phyloP scores from a whole-genome alignment of 2,329 filamentous ascomycete genomes.

The Cryphonectria parasitica region DNA sequence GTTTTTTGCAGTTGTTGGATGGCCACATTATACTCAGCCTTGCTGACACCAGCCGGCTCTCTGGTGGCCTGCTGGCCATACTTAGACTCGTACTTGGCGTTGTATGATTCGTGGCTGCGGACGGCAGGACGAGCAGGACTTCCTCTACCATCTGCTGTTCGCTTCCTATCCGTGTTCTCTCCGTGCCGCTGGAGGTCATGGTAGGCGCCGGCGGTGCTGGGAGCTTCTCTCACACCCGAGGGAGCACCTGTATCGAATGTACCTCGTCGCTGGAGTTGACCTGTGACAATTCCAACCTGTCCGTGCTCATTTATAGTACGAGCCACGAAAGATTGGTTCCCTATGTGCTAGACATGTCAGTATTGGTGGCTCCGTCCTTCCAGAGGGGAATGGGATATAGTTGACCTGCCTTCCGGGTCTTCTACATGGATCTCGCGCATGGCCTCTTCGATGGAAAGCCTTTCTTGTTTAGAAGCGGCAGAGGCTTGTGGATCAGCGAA shows the following conservation, averaged over 20 bases:
- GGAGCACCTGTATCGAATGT: background rate
- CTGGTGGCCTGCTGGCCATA: slow-evolving; percentile 1
- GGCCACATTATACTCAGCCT: background rate
- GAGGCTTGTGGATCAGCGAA: background rate
- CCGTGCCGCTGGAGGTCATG: background rate
- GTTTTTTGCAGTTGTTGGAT: background rate
- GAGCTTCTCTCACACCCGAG: background rate
- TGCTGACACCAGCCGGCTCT: background rate
- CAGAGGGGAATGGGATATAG: background rate
- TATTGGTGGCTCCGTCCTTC: background rate
- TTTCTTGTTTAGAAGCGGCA: background rate
- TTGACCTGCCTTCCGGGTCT: background rate
- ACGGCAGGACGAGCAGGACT: background rate
- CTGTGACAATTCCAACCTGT: background rate
- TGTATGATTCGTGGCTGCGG: slow-evolving; percentile 5
- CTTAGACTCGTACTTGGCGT: background rate
- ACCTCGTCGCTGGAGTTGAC: background rate
- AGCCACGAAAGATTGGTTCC: background rate
- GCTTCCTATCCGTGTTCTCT: background rate
- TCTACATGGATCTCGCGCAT: background rate
- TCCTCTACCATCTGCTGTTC: background rate
- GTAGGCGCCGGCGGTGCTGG: background rate
- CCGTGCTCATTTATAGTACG: background rate
- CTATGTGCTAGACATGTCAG: background rate
- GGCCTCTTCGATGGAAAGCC: background rate